Percentiles rank a stretch among this genome's conserved stretches.
Conservation (phyloP, 1,139 yeast genomes). For the Yamadazyma epiphylla region DNA sequence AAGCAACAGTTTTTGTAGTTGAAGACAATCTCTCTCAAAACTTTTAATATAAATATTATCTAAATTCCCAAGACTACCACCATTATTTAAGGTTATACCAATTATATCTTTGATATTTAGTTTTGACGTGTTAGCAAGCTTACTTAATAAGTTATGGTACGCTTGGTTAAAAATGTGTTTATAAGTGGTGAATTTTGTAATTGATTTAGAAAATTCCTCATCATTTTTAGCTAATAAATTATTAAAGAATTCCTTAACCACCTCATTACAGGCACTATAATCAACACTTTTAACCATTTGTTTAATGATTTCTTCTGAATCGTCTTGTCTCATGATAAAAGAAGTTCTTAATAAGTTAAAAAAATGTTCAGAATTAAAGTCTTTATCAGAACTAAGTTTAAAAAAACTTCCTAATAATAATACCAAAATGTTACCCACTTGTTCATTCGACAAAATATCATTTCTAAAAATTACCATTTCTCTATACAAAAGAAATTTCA, state of each 20-base stretch:
- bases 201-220: conserved; percentile 28
- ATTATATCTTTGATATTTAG: conserved; percentile 32
- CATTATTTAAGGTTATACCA: conserved; percentile 30
- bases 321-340: conserved; percentile 28
- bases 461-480: conserved; percentile 38
- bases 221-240: conserved; percentile 33
- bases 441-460: conserved; percentile 27
- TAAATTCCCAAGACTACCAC: conserved; percentile 38
- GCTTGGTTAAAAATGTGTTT: conserved; percentile 24
- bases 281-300: conserved; percentile 15
- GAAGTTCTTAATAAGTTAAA: conserved; percentile 37
- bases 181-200: conserved; percentile 29
- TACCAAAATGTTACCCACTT: conserved; percentile 27
- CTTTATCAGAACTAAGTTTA: conserved; percentile 15
- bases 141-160: conserved; percentile 18
- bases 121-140: conserved; percentile 18
- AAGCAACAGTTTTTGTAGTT: conserved; percentile 40
- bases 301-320: conserved; percentile 17
- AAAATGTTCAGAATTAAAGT: conserved; percentile 21
- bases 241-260: conserved; percentile 28
- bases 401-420: conserved; percentile 29
- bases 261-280: conserved; percentile 13
- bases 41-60: conserved; percentile 34
- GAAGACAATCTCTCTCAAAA: conserved; percentile 45
- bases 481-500: conserved; percentile 38